A percentile compares a stretch with the other conserved stretches of the same genome.
phyloP scores from a whole-genome alignment of 1,284 basidiomycete genomes.

The Heterobasidion irregulare region DNA sequence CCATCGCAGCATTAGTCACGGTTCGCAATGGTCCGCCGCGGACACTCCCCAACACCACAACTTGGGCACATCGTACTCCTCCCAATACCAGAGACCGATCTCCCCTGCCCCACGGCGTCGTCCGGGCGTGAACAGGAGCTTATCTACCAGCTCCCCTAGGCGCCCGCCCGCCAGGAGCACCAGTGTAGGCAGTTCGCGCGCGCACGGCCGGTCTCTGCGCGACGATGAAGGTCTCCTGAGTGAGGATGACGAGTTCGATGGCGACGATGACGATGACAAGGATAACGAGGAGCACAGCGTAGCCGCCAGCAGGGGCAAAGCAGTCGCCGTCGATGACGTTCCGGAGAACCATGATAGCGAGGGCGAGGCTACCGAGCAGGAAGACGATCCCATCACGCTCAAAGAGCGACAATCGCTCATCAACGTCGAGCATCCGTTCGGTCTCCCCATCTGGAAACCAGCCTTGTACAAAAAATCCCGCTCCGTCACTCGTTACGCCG shows the following conservation, averaged over 20 bases:
- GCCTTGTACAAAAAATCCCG: conserved; percentile 98
- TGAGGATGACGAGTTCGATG: conserved; percentile 29
- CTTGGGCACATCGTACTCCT: conserved; percentile 59
- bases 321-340: conserved; percentile 17
- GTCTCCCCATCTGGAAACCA: conserved; percentile 99
- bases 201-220: conserved; percentile 31
- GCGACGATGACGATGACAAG: conserved; percentile 20
- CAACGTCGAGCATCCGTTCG: conserved; percentile 99
- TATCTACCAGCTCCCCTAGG: conserved; percentile 39
- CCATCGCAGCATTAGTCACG: conserved; percentile 39
- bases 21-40: conserved; percentile 45
- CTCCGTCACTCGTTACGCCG: conserved; percentile 93
- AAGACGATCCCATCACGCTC: conserved; percentile 89
- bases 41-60: conserved; percentile 55
- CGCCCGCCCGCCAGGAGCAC: conserved; percentile 44
- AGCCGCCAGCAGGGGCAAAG: conserved; percentile 19
- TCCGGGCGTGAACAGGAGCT: conserved; percentile 34
- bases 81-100: conserved; percentile 23
- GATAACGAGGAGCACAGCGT: conserved; percentile 17
- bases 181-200: conserved; percentile 49
- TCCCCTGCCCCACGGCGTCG: conserved; percentile 30
- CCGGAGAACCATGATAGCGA: conserved; percentile 18
- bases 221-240: conserved; percentile 36
- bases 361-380: conserved; percentile 26
- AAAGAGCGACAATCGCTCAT: conserved; percentile 97